Evolutionary conservation across 169 alveolate genomes (phyloP), one percentile per base, ranked within the genome.

Genomic region (Neospora caninum): DNA sequence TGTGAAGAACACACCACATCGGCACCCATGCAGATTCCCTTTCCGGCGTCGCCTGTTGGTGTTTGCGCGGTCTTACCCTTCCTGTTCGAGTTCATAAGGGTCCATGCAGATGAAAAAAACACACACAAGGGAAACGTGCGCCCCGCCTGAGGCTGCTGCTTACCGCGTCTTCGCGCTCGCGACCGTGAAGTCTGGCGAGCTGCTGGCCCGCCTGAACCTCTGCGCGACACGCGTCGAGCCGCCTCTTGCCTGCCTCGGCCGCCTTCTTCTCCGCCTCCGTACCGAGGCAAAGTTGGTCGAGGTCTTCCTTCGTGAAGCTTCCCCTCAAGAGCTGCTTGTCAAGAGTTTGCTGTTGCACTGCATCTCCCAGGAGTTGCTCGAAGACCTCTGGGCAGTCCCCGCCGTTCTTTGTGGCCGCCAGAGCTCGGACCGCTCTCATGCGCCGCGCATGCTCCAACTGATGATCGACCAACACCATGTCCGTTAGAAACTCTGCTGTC

Each of bases 321-420:
- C n/a, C n/a, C 43, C 25, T 73, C 84, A 73, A n/a, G 20, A 34
- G 39, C 84, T 73, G 45, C 84, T 13, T 13, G 42, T 31, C 84
- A 9, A 4, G 16, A 0, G 25, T 16, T 9, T 7, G 10, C 42
- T 73, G 84, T n/a, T 34, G 84, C 39, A 36, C 84, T 1, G 84
- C 84, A n/a, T 73, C 84, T 4, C 84, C 84, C 10, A 73, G 38
- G 27, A 73, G 39, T n/a, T 73, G 84, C 43, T 73, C 84, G 42
- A 73, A 73, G 42, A 36, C 43, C n/a, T 73, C 84, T 2, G 84
- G 84, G 84, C 84, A 73, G 84, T 73, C 84, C 16, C 84, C 84
- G 25, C 84, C 84, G 27, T n/a, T 36, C 18, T n/a, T 22, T 9
- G 84, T 34, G 27, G 43, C 84, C 25, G 84, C 84, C 27, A 73